Evolutionary conservation across 805 yeast species (phyloP).

Genomic region (Cyberlindnera samutprakarnensis): DNA sequence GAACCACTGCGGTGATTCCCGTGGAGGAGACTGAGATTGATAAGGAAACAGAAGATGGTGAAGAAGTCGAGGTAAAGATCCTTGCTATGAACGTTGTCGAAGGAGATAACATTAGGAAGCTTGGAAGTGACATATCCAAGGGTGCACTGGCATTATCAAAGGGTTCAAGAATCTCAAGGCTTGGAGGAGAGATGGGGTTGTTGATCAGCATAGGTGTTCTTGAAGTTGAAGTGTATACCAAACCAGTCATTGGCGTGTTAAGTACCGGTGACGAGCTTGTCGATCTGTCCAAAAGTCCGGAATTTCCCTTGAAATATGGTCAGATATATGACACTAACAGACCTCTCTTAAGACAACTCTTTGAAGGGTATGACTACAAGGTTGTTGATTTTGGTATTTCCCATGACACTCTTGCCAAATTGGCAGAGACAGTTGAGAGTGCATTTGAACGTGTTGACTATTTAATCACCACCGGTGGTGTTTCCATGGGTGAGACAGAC

Average conservation of each 20-base stretch:
- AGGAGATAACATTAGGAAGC: conserved; percentile 39
- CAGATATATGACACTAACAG: conserved; percentile 44
- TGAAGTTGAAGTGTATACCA: conserved; percentile 29
- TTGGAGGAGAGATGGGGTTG: conserved; percentile 45
- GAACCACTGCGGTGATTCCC: conserved; percentile 45
- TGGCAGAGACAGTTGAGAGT: conserved; percentile 20
- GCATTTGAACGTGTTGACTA: conserved; percentile 30
- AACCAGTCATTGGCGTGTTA: conserved; percentile 39
- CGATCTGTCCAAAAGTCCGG: conserved; percentile 19
- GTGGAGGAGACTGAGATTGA: conserved; percentile 43
- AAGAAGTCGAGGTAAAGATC: conserved; percentile 34
- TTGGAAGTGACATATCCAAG: conserved; percentile 39
- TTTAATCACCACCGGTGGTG: conserved; percentile 48
- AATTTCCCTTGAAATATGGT: conserved; percentile 25
- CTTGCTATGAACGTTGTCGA: conserved; percentile 30
- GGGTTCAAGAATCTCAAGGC: conserved; percentile 29
- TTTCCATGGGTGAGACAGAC: conserved; percentile 52
- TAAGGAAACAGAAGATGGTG: conserved; percentile 29
- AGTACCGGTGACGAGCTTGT: conserved; percentile 48
- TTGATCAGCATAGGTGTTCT: conserved; percentile 39
- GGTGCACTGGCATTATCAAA: conserved; percentile 30
- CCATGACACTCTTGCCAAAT: conserved; percentile 27
- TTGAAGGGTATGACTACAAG: conserved; percentile 28
- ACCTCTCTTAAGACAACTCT: conserved; percentile 34
- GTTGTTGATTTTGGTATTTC: conserved; percentile 45